These are phyloP conservation scores for Neurospora tetraspora DNA, from an alignment of 495 filamentous ascomycete species.

Conservation along the genomic window DNA sequence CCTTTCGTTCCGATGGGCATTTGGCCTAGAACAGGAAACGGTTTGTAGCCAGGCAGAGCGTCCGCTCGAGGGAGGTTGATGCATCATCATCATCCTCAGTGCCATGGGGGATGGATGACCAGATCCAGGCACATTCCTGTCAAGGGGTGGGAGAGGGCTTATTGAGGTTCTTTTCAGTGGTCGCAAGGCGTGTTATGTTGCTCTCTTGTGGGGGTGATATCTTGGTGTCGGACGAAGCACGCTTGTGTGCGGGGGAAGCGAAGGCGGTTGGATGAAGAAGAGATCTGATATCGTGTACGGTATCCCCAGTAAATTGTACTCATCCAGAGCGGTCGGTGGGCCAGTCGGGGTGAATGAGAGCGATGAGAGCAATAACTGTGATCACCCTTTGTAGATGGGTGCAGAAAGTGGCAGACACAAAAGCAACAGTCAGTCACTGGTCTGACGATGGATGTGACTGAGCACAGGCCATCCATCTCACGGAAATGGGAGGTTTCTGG, in stretches of 20 bases:
- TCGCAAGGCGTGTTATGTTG: not conserved
- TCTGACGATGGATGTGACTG: not conserved
- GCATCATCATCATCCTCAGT: not conserved
- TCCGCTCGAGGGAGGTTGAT: not conserved
- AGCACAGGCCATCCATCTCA: not conserved
- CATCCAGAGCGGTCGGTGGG: not conserved
- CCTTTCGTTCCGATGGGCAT: not conserved
- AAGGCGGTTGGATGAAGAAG: not conserved
- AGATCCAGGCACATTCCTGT: no score
- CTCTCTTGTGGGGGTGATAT: not conserved
- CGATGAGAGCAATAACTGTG: not conserved
- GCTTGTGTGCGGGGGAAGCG: not conserved
- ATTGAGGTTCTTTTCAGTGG: not conserved
- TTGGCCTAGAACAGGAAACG: not conserved
- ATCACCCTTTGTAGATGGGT: not conserved
- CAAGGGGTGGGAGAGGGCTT: not conserved
- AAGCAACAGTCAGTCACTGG: not conserved
- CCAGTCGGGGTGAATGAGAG: not conserved
- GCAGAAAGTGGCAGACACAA: not conserved
- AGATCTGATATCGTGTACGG: not conserved
- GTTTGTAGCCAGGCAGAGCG: not conserved
- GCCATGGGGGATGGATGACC: no score
- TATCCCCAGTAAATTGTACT: not conserved
- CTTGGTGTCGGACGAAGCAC: not conserved
- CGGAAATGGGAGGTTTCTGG: not conserved